Percentiles rank a stretch among this genome's conserved stretches.
These are phyloP conservation scores for Scedosporium apiospermum DNA, from an alignment of 2,329 filamentous ascomycete species.

Conservation along the genomic window DNA sequence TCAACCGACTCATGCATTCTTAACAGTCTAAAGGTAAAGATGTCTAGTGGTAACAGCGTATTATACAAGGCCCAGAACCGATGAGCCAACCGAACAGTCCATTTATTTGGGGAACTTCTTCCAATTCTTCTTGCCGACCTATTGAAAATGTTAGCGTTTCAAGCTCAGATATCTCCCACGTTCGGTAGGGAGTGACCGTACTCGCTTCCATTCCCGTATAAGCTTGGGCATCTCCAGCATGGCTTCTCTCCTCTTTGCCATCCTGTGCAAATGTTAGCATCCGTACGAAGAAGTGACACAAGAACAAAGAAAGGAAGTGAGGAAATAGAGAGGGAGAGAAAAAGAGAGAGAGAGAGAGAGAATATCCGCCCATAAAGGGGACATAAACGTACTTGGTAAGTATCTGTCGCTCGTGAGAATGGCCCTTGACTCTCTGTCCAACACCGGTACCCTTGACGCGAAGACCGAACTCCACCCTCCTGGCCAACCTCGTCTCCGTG, in stretches of 20 bases:
- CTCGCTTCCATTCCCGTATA: slow-evolving; percentile 88
- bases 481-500: slow-evolving; percentile 58
- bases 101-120: slow-evolving; percentile 45
- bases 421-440: slow-evolving; percentile 90
- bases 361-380: no score
- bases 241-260: slow-evolving; percentile 82
- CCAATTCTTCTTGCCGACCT: slow-evolving; percentile 48
- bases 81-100: neutral
- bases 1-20: neutral
- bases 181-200: slow-evolving; percentile 31
- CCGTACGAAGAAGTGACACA: neutral
- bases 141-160: slow-evolving; percentile 22
- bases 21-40: slow-evolving; percentile 5
- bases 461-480: slow-evolving; percentile 69
- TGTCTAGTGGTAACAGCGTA: neutral
- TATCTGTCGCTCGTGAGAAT: slow-evolving; percentile 81
- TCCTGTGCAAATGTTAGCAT: slow-evolving; percentile 32
- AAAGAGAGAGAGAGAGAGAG: no score
- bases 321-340: no score
- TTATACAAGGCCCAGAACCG: slow-evolving; percentile 1
- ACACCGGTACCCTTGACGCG: slow-evolving; percentile 87
- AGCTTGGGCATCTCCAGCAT: slow-evolving; percentile 93
- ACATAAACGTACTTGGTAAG: slow-evolving; percentile 52
- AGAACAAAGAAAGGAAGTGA: no score
- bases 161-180: neutral